Evolutionary conservation across 75 land plant genomes (phyloP).

Genomic region (Cupressus sempervirens): DNA sequence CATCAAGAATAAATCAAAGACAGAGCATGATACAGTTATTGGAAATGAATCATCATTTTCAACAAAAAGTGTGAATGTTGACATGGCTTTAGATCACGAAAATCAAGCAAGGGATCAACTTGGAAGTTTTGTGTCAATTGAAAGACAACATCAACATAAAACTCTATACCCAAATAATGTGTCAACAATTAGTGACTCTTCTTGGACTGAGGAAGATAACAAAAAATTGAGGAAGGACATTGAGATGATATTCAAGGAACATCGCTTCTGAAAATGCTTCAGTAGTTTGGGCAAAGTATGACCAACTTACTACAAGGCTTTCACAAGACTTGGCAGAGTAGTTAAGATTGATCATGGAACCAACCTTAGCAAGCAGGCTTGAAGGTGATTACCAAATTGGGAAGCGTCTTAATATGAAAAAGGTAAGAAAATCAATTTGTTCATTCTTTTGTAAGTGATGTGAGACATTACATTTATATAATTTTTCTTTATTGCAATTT

Average conservation of each 20-base stretch:
- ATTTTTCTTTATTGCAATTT: neutral
- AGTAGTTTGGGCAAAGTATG: constrained; percentile 71
- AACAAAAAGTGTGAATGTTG: neutral
- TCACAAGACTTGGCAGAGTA: constrained; percentile 97
- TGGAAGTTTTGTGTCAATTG: constrained; percentile 34
- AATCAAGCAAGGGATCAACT: constrained; percentile 7
- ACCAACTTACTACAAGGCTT: constrained; percentile 60
- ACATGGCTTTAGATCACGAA: neutral
- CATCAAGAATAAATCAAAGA: too few relatives aligned
- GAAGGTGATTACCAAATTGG: constrained; percentile 97
- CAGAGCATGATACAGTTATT: neutral
- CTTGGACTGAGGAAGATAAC: constrained; percentile 35
- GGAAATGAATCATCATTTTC: neutral
- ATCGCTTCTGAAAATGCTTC: constrained; percentile 36
- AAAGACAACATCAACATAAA: constrained; percentile 12
- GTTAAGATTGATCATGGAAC: constrained; percentile 90
- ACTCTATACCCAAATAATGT: neutral
- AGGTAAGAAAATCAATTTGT: constrained; percentile 34
- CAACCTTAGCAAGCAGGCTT: constrained; percentile 92
- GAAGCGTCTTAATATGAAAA: constrained; percentile 95
- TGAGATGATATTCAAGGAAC: constrained; percentile 29
- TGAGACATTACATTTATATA: neutral
- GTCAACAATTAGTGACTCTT: constrained; percentile 14
- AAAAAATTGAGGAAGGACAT: constrained; percentile 25
- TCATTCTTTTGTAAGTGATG: neutral